Evolutionary conservation across 2,329 filamentous ascomycete species (phyloP).

Genomic region (Colletotrichum simmondsii): DNA sequence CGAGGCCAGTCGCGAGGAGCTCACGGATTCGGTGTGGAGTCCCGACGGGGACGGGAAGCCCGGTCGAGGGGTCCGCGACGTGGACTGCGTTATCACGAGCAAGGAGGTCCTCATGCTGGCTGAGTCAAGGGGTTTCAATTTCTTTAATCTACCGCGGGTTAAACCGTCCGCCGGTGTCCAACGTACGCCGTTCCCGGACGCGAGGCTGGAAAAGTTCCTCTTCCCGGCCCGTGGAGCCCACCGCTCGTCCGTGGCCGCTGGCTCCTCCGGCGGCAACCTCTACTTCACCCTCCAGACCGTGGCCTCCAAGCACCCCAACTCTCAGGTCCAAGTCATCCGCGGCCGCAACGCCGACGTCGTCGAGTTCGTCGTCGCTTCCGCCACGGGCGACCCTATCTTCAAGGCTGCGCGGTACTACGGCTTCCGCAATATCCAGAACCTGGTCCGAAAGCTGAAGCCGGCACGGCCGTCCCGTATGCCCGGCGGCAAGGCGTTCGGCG

Average conservation of each 20-base stretch:
- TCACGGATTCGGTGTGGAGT: constrained; percentile 84
- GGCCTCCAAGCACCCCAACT: constrained; percentile 76
- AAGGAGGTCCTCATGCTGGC: constrained; percentile 93
- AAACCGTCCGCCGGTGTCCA: constrained; percentile 53
- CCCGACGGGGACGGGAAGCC: constrained; percentile 53
- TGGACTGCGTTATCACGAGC: constrained; percentile 97
- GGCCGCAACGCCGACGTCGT: constrained; percentile 93
- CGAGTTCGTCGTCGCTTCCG: constrained; percentile 78
- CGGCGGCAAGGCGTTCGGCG: constrained; percentile 73
- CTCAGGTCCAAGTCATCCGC: constrained; percentile 75
- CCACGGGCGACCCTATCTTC: constrained; percentile 70
- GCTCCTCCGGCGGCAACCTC: constrained; percentile 89
- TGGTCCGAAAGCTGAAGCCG: constrained; percentile 92
- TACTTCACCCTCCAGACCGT: constrained; percentile 84
- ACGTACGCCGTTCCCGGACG: constrained; percentile 76
- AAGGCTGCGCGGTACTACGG: constrained; percentile 93
- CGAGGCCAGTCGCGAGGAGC: constrained; percentile 91
- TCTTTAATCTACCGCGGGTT: constrained; percentile 75
- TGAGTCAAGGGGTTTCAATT: constrained; percentile 80
- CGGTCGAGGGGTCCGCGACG: constrained; percentile 77
- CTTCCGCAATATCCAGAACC: constrained; percentile 97
- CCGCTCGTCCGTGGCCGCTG: constrained; percentile 66
- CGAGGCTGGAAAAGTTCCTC: constrained; percentile 76
- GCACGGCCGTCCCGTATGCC: constrained; percentile 82
- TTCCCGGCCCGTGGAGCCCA: constrained; percentile 66